Conservation (phyloP, 2,329 filamentous ascomycete species). For the Ceratocystis papillata region DNA sequence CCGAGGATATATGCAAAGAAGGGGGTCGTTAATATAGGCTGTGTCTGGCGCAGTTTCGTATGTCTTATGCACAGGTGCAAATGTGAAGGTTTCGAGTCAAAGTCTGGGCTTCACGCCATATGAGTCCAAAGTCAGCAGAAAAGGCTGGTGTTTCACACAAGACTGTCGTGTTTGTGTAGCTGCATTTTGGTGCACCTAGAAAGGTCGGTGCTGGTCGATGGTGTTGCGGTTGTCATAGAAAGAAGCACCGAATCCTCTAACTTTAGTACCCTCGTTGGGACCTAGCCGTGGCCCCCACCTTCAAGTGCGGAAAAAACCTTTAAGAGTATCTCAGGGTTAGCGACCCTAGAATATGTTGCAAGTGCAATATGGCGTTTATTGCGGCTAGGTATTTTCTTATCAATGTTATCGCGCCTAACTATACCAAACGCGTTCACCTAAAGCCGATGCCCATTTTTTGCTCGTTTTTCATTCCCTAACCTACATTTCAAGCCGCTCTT, state of each 20-base stretch:
- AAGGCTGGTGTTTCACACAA: not conserved
- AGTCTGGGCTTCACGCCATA: constrained; percentile 1
- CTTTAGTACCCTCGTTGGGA: not conserved
- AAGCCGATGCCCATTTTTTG: not conserved
- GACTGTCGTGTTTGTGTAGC: not conserved
- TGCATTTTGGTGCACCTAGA: not conserved
- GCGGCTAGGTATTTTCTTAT: not conserved
- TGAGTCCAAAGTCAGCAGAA: not conserved
- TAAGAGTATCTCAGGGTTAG: not conserved
- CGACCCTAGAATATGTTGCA: not conserved
- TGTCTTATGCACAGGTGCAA: not conserved
- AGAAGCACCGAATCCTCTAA: constrained; percentile 4
- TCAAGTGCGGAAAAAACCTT: not conserved
- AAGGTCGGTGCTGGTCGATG: not conserved
- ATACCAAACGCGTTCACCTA: not conserved
- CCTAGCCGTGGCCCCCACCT: not conserved
- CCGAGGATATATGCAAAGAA: not conserved
- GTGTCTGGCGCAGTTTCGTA: not conserved
- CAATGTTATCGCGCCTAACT: not conserved
- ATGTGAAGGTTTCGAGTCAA: not conserved
- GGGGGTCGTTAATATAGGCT: not conserved
- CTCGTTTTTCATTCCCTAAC: not conserved
- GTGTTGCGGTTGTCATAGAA: constrained; percentile 1
- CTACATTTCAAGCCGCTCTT: not conserved
- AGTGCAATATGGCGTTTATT: not conserved